phyloP scores from a whole-genome alignment of 2,329 filamentous ascomycete species.

The Aspergillus proliferans region DNA sequence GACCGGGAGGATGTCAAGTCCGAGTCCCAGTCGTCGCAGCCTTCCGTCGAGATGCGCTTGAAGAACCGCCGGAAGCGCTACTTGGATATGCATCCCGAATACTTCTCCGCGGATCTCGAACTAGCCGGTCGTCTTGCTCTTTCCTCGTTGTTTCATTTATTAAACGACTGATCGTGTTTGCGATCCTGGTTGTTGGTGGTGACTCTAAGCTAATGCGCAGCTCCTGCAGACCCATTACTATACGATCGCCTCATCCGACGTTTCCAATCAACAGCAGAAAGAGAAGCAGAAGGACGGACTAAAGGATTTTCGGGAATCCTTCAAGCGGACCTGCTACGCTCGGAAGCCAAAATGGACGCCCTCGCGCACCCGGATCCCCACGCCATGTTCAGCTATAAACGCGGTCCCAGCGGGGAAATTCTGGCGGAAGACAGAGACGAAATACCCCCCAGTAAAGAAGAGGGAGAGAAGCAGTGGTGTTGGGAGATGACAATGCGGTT shows the following conservation, averaged over 20 bases:
- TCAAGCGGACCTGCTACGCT: slow-evolving; percentile 68
- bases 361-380: slow-evolving; percentile 50
- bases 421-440: slow-evolving; percentile 54
- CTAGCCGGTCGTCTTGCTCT: slow-evolving; percentile 49
- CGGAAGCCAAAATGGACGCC: slow-evolving; percentile 66
- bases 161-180: slow-evolving; percentile 10
- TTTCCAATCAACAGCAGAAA: slow-evolving; percentile 67
- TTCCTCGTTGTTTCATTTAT: slow-evolving; percentile 12
- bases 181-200: slow-evolving; percentile 7
- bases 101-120: slow-evolving; percentile 61
- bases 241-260: slow-evolving; percentile 75
- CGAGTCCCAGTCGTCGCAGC: slow-evolving; percentile 18
- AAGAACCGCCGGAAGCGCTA: slow-evolving; percentile 77
- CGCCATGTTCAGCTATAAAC: slow-evolving; percentile 45
- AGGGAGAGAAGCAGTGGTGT: slow-evolving; percentile 63
- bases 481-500: slow-evolving; percentile 70
- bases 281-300: slow-evolving; percentile 63
- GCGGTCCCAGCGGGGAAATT: slow-evolving; percentile 51
- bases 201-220: slow-evolving; percentile 21
- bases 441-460: slow-evolving; percentile 54
- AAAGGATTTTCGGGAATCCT: slow-evolving; percentile 76
- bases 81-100: slow-evolving; percentile 64
- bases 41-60: slow-evolving; percentile 43
- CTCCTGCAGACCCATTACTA: slow-evolving; percentile 61
- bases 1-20: slow-evolving; percentile 1